Evolutionary conservation across 192 early-diverging fungal genomes (phyloP).

Genomic region (Chytriomyces hyalinus): DNA sequence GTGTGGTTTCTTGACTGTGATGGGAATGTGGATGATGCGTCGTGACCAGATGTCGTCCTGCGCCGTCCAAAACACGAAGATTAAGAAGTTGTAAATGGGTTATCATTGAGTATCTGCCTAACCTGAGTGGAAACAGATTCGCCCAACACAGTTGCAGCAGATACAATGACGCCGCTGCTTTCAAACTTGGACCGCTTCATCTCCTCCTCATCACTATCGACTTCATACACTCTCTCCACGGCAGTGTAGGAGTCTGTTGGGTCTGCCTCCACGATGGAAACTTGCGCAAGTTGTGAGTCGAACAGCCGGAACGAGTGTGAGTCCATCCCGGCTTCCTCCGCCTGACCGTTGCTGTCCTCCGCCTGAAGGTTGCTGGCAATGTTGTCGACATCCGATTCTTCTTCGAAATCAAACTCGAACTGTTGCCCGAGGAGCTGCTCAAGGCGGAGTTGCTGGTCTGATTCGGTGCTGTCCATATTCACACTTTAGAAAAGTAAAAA

Average conservation of each 20-base stretch:
- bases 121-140: no score
- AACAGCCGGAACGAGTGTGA: constrained; percentile 7
- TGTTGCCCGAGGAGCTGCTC: constrained; percentile 14
- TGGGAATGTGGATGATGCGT: not conserved
- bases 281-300: not conserved
- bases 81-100: no score
- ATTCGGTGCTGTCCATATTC: not conserved
- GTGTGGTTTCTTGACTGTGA: not conserved
- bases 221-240: not conserved
- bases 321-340: not conserved
- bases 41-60: not conserved
- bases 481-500: not conserved
- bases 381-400: not conserved
- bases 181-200: not conserved
- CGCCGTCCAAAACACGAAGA: not conserved
- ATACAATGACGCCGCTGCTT: not conserved
- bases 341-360: not conserved
- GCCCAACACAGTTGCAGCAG: not conserved
- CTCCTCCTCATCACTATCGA: constrained; percentile 20
- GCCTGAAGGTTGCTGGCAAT: not conserved
- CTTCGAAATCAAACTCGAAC: constrained; percentile 13
- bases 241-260: not conserved
- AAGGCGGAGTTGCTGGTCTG: constrained; percentile 10
- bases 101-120: no score
- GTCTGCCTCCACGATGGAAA: not conserved